Evolutionary conservation across 192 early-diverging fungal genomes (phyloP).

Genomic region (Backusella morwellensis): DNA sequence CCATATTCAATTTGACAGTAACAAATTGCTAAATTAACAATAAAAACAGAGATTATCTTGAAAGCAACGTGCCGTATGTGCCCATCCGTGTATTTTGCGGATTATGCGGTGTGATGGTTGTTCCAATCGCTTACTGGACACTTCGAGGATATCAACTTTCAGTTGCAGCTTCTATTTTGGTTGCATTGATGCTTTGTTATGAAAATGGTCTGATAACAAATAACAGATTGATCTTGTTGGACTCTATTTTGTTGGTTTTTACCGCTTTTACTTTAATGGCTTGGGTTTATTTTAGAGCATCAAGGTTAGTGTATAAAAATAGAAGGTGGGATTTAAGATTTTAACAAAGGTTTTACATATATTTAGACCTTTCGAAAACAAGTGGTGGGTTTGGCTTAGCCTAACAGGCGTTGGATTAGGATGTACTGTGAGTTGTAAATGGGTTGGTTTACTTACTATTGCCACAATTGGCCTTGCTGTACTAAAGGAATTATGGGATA

Average conservation of each 20-base stretch:
- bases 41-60: slow-evolving; percentile 68
- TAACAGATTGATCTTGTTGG: slow-evolving; percentile 87
- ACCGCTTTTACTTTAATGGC: slow-evolving; percentile 70
- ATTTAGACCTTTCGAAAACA: slow-evolving; percentile 61
- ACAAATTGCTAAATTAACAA: too few species aligned
- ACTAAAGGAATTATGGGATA: slow-evolving; percentile 81
- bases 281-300: slow-evolving; percentile 88
- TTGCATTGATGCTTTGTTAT: slow-evolving; percentile 76
- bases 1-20: too few species aligned
- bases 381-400: slow-evolving; percentile 90
- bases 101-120: slow-evolving; percentile 73
- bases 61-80: slow-evolving; percentile 87
- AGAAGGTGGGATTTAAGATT: neutral
- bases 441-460: slow-evolving; percentile 94
- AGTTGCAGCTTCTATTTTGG: slow-evolving; percentile 68
- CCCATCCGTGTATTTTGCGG: slow-evolving; percentile 80
- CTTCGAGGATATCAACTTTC: slow-evolving; percentile 80
- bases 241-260: slow-evolving; percentile 89
- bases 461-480: slow-evolving; percentile 86
- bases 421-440: slow-evolving; percentile 79
- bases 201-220: slow-evolving; percentile 91
- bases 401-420: slow-evolving; percentile 84
- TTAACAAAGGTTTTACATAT: neutral
- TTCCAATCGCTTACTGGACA: slow-evolving; percentile 82
- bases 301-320: slow-evolving; percentile 17